A percentile compares a stretch with the other conserved stretches of the same genome.
Evolutionary conservation across 192 early-diverging fungal genomes (phyloP).

Genomic region (Dissophora globulifera): DNA sequence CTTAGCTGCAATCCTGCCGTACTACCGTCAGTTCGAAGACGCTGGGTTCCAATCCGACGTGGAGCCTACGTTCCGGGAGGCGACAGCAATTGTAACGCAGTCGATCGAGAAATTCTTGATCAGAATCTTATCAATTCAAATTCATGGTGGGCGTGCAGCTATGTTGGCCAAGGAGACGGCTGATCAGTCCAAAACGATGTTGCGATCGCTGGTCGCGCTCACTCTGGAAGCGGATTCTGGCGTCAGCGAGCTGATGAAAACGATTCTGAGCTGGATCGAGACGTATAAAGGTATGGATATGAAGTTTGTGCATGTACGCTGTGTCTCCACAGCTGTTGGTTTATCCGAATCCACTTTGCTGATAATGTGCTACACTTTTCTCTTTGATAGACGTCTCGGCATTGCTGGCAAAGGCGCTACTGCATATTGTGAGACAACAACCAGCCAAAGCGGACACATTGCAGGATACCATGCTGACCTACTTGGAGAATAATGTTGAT

Average conservation of each 20-base stretch:
- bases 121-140: slow-evolving; percentile 3
- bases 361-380: background rate
- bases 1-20: slow-evolving; percentile 17
- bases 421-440: slow-evolving; percentile 22
- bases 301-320: background rate
- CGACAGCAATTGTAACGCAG: background rate
- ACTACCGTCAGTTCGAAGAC: background rate
- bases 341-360: background rate
- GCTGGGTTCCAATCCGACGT: background rate
- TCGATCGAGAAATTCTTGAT: slow-evolving; percentile 35
- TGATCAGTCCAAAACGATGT: slow-evolving; percentile 15
- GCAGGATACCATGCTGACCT: slow-evolving; percentile 4
- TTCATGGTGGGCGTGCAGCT: background rate
- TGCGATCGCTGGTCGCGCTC: slow-evolving; percentile 10
- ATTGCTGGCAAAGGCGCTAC: slow-evolving; percentile 28
- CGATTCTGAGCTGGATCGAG: slow-evolving; percentile 27
- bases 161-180: background rate
- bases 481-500: slow-evolving; percentile 9
- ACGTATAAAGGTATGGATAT: slow-evolving; percentile 17
- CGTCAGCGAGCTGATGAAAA: slow-evolving; percentile 7
- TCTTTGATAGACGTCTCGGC: slow-evolving; percentile 13
- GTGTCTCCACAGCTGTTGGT: background rate
- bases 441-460: slow-evolving; percentile 6
- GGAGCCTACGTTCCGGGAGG: slow-evolving; percentile 5
- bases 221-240: slow-evolving; percentile 13